Evolutionary conservation across 1,284 basidiomycete genomes (phyloP), one percentile per base, ranked within the genome.

Genomic region (Entoloma clypeatum): DNA sequence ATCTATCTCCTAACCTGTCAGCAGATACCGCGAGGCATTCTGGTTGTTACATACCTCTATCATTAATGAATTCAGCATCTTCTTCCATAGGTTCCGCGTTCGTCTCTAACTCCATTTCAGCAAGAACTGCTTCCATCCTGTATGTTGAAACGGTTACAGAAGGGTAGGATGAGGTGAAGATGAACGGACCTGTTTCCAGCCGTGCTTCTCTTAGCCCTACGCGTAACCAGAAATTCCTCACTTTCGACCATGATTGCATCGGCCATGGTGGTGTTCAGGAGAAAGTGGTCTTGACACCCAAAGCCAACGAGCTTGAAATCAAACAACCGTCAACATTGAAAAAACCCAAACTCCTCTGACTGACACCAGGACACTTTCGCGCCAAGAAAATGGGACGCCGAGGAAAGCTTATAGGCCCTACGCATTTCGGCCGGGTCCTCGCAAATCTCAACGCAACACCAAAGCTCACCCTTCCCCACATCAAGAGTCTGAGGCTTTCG

Each of bases 41-140:
- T 40, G 21, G 10, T 11, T 11, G 2, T 2, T 25, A 45, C 55
- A 18, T 41, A 78, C 81, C 77, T 59, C 76, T 81, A 31, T 74
- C 76, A 25, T 78, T 61, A 3, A 75, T 54, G 46, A 87, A 90
- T 40, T 90, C 87, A 1, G 64, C 60, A 50, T 90, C 86, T 39
- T 86, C 81, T 23, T 87, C 86, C 2, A 63, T 57, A 28, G 87
- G 81, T 36, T 75, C 71, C 14, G 64, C 66, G 0, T 62, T 52
- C 25, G 78, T 77, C 25, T 84, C 81, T 7, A 74, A 47, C 13
- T 69, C 71, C 62, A 86, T 76, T 60, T 86, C 84, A 3, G 84
- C 84, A 42, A 88, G 63, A 7, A 79, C 84, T 9, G 77, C 74
- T 56, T 81, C 77, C 83, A 86, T 86, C 44, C 84, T 87, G 41